Evolutionary conservation across 2,329 filamentous ascomycete genomes (phyloP), one percentile per base, ranked within the genome.

Genomic region (Fusarium solani-melongenae): DNA sequence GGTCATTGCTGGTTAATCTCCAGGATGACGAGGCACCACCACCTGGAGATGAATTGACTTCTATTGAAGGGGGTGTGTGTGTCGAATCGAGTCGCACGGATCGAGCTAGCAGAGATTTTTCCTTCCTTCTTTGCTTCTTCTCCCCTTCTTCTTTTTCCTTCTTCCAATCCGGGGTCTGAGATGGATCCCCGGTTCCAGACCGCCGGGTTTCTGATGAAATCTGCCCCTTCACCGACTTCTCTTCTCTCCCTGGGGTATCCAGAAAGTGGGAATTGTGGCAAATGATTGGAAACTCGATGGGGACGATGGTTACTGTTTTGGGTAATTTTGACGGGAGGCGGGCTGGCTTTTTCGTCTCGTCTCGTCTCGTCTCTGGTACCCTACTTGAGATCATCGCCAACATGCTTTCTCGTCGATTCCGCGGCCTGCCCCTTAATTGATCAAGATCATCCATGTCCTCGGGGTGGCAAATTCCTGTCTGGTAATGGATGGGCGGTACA

Each of bases 141-240:
- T 58, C 71, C 63, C 60, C 15, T 70, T 66, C 53, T 67, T 67
- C 46, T 58, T 74, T 64, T 65, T 71, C 46, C 64, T 62, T 74
- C 64, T 29, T 34, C 33, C 64, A 73, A 77, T 77, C 70, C 34
- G 71, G 76, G 74, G 76, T 71, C 33, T 33, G 20, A 53, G 39
- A 74, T 66, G 58, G 64, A 36, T 55, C 68, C 68, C 67, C 70
- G 34, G 71, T 72, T 70, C 72, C 72, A 74, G 71, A 74, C 72
- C 71, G 69, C 71, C 65, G 72, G 72, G 72, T 72, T 58, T 53
- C 24, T 70, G 66, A 59, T 20, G 59, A 72, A 67, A 57, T 69
- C 56, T 67, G 27, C 67, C 69, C 24, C 46, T 71, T 76, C 76
- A 77, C 76, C 76, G 76, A 78, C 76, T 75, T 67, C 33, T 59